A percentile compares a stretch with the other conserved stretches of the same genome.
Evolutionary conservation across 805 yeast genomes (phyloP).

Genomic region (Candida adriatica): DNA sequence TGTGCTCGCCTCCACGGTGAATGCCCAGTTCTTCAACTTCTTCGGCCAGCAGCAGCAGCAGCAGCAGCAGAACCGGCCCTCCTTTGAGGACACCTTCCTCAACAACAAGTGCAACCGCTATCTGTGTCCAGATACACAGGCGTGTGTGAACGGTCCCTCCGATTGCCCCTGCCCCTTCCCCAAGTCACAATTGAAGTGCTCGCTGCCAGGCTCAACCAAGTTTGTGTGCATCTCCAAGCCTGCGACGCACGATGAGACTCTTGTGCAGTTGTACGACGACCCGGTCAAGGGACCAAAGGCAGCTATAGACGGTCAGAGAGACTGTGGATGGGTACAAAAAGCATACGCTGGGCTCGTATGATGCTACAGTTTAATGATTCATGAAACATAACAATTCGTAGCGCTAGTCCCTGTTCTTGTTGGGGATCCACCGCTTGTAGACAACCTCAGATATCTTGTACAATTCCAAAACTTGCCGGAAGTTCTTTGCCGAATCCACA

Average conservation of each 20-base stretch:
- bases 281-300: conserved; percentile 41
- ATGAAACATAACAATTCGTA: no score
- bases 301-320: conserved; percentile 49
- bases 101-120: conserved; percentile 51
- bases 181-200: conserved; percentile 74
- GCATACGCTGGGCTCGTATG: conserved; percentile 56
- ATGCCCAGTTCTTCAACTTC: conserved; percentile 38
- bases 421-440: conserved; percentile 81
- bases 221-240: conserved; percentile 84
- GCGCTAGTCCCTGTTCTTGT: conserved; percentile 65
- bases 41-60: conserved; percentile 35
- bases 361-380: neutral
- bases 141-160: conserved; percentile 60
- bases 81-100: conserved; percentile 31
- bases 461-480: conserved; percentile 31
- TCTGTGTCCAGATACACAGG: conserved; percentile 76
- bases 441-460: conserved; percentile 59
- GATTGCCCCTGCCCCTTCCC: conserved; percentile 93
- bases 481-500: conserved; percentile 20
- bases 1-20: neutral
- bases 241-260: conserved; percentile 36
- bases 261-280: conserved; percentile 33
- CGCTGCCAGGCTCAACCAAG: conserved; percentile 56
- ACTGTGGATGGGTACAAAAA: conserved; percentile 78
- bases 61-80: conserved; percentile 24